Evolutionary conservation across 768 basidiomycete genomes (phyloP).

Genomic region (Russula foetens): DNA sequence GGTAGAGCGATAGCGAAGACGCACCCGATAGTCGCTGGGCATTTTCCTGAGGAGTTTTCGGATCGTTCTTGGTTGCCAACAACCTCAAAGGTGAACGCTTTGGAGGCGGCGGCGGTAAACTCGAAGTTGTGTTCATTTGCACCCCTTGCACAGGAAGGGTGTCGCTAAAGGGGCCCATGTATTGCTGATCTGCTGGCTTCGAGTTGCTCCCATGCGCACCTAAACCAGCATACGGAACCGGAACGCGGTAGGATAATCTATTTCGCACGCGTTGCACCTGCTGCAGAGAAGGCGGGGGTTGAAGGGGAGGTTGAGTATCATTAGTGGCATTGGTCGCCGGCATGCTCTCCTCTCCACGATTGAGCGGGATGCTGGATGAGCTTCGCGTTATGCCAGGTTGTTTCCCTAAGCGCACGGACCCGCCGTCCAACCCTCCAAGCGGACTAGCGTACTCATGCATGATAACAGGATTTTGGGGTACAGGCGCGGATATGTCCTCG

Average conservation of each 20-base stretch:
- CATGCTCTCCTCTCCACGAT: background rate
- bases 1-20: slow-evolving; percentile 23
- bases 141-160: background rate
- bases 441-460: background rate
- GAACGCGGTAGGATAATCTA: slow-evolving; percentile 6
- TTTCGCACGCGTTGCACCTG: background rate
- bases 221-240: slow-evolving; percentile 1
- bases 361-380: background rate
- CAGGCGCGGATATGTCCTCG: slow-evolving; percentile 21
- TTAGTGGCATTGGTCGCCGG: background rate
- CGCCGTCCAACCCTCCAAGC: background rate
- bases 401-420: background rate
- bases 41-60: background rate
- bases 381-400: background rate
- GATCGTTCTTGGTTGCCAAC: background rate
- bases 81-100: slow-evolving; percentile 9
- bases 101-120: slow-evolving; percentile 24
- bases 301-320: background rate
- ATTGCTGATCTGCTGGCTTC: background rate
- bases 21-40: slow-evolving; percentile 1
- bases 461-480: slow-evolving; percentile 30
- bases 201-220: background rate
- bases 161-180: slow-evolving; percentile 21
- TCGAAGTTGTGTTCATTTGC: slow-evolving; percentile 18
- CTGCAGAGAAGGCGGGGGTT: background rate